Evolutionary conservation across 1,284 basidiomycete species (phyloP).

Genomic region (Ustilago lituana): DNA sequence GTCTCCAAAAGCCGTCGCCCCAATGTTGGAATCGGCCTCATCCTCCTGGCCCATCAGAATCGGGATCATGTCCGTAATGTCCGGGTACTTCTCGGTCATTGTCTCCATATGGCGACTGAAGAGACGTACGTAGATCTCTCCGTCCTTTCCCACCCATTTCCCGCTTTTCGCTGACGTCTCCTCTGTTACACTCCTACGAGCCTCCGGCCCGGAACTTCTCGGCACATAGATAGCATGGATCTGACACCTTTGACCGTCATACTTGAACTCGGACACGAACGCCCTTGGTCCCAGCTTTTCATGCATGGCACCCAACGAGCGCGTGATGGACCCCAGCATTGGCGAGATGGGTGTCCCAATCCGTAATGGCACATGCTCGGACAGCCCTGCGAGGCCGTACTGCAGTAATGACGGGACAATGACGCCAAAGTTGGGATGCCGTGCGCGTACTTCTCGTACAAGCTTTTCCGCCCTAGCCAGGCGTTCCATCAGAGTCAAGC

Average conservation of each 20-base stretch:
- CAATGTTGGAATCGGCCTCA: conserved; percentile 26
- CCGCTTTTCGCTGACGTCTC: conserved; percentile 23
- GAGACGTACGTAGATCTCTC: conserved; percentile 73
- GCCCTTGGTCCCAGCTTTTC: conserved; percentile 71
- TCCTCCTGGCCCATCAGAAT: conserved; percentile 49
- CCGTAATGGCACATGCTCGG: conserved; percentile 74
- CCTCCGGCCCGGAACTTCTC: conserved; percentile 32
- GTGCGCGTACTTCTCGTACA: conserved; percentile 78
- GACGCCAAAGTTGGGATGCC: conserved; percentile 87
- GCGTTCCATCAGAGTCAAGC: conserved; percentile 55
- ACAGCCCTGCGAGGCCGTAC: conserved; percentile 58
- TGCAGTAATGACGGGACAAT: conserved; percentile 74
- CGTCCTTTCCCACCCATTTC: conserved; percentile 57
- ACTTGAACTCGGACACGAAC: conserved; percentile 75
- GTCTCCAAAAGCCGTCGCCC: conserved; percentile 8
- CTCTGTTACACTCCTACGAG: conserved; percentile 32
- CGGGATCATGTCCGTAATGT: conserved; percentile 74
- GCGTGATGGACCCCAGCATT: conserved; percentile 73
- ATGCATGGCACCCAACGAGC: conserved; percentile 85
- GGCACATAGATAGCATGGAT: conserved; percentile 73
- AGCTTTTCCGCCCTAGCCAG: conserved; percentile 68
- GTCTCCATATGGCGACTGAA: conserved; percentile 91
- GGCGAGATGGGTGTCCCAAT: conserved; percentile 73
- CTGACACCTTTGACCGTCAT: conserved; percentile 87
- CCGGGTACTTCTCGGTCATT: conserved; percentile 90